Base-by-base conservation (phyloP, 2,329 filamentous ascomycete genomes). In the Mollisia scopiformis region DNA sequence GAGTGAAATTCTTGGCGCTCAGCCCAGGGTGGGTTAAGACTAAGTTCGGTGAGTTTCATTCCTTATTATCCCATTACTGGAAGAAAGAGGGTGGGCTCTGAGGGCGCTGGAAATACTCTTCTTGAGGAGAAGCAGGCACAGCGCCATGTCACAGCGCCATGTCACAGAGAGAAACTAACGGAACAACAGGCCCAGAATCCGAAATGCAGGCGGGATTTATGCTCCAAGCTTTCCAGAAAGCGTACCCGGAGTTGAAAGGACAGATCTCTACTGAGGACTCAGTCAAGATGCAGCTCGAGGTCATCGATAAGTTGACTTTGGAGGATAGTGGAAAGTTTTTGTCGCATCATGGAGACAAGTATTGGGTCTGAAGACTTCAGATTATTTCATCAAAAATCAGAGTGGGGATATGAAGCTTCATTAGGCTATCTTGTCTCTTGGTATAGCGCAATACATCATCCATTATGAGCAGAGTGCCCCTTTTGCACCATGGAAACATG, bases 1-100 rank as follows among this genome's bases (percentile, higher is more conserved):
- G 81, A 0, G 75, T 88, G 0, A 68, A 85, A 0, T 83, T 86
- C 69, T 62, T 88, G 61, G 74, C 73, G 8, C 69, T 87, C 10
- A 79, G 76, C 16, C 84, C 84, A 0, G 84, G 84, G 0, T 16
- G 82, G 0, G 82, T 87, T 0, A 77, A 80, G 0, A 69, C 72
- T 4, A 68, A 57, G 14, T 37, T 31, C 43, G 52, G 56, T 50
- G 51, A 55, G 57, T 57, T 43, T 6, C 14, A 25, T 10, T 11
- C 31, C n/a, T 10, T 13, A 39, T 1, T 27, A 16, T 28, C 28
- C 21, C 6, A 11, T 23, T 21, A 4, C 10, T 23, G 19, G 16
- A 11, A 54, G 31, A 39, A 35, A 19, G 19, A 10, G 1, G 2
- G 39, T 43, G 16, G 10, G 16, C n/a, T n/a, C n/a, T n/a, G n/a